These are phyloP conservation scores for Sporormia fimetaria DNA, from an alignment of 495 filamentous ascomycete species.

Conservation along the genomic window DNA sequence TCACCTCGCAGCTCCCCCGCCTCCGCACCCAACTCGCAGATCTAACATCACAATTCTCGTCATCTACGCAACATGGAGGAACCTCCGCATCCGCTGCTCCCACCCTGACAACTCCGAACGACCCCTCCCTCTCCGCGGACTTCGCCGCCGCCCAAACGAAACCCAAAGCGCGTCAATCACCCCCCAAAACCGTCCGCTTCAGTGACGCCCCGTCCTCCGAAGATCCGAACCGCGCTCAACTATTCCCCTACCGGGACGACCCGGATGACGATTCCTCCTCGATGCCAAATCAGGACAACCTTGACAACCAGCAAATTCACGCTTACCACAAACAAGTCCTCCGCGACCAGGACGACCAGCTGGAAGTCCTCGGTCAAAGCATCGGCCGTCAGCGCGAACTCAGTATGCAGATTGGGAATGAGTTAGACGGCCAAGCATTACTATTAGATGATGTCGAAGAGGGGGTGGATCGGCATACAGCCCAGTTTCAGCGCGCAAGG, in stretches of 20 bases:
- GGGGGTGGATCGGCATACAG: conserved; percentile 68
- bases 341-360: conserved; percentile 77
- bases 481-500: conserved; percentile 60
- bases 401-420: conserved; percentile 90
- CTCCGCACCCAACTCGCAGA: conserved; percentile 45
- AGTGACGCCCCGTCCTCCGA: conserved; percentile 49
- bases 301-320: conserved; percentile 81
- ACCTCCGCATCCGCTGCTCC: conserved; percentile 34
- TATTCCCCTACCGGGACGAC: conserved; percentile 60
- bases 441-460: conserved; percentile 82
- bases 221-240: conserved; percentile 42
- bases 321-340: conserved; percentile 69
- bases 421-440: conserved; percentile 79
- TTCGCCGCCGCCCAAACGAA: conserved; percentile 47
- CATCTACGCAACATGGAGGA: no score
- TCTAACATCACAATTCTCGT: conserved; percentile 45
- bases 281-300: conserved; percentile 50
- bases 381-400: conserved; percentile 90
- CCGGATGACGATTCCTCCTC: conserved; percentile 25
- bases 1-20: conserved; percentile 27
- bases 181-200: conserved; percentile 83
- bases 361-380: conserved; percentile 73
- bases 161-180: conserved; percentile 23
- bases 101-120: conserved; percentile 51
- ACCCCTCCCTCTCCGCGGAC: conserved; percentile 52